These are phyloP conservation scores for Fraxinus sp. DNA, from an alignment of 305 asterid species.

Conservation along the genomic window DNA sequence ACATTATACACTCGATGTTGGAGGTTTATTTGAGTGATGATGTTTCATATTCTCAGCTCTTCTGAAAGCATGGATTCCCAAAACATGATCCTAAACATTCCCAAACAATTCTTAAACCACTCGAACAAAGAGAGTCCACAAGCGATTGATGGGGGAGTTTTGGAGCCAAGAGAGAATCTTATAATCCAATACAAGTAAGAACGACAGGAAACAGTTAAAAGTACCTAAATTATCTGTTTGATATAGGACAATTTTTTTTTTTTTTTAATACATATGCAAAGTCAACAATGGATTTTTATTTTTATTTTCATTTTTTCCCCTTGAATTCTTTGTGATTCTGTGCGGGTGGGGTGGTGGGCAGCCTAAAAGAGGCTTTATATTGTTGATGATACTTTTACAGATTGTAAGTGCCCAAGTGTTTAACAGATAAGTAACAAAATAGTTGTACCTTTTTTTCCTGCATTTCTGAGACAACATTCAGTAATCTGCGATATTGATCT, in stretches of 20 bases:
- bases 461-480: slow-evolving; percentile 85
- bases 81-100: background rate
- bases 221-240: background rate
- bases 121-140: background rate
- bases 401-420: background rate
- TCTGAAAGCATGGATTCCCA: background rate
- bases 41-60: background rate
- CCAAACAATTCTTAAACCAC: background rate
- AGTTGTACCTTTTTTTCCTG: slow-evolving; percentile 68
- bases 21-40: background rate
- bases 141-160: background rate
- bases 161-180: background rate
- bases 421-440: background rate
- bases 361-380: background rate
- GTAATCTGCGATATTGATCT: slow-evolving; percentile 86
- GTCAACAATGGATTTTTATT: background rate
- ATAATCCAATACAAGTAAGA: background rate
- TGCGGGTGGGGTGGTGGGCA: background rate
- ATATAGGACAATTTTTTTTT: slow-evolving; percentile 17
- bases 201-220: background rate
- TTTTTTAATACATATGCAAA: slow-evolving; percentile 28
- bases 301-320: background rate
- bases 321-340: background rate
- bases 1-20: background rate
- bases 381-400: background rate